Evolutionary conservation across 805 yeast genomes (phyloP), one percentile per base, ranked within the genome.

Genomic region (Yarrowia phangngaensis): DNA sequence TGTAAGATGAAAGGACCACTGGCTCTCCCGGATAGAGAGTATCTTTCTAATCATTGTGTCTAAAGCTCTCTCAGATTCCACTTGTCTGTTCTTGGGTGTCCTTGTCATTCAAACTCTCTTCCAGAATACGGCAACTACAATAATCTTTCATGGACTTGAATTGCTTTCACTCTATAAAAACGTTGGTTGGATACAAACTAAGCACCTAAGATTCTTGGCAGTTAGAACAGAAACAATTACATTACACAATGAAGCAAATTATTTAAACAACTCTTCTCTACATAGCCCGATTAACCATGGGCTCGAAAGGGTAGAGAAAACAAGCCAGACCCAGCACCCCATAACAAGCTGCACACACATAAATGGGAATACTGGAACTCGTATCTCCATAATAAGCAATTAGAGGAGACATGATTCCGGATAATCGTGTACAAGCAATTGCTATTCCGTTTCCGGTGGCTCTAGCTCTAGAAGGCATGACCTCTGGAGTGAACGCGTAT

Each of bases 401-500:
- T 32, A 73, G 64, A 19, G 76, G 74, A 6, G 76, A 73, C 57
- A 72, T 66, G n/a, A 71, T 69, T 6, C 75, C 75, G 46, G 71
- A 58, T 11, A 72, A 56, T 32, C 77, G 58, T 51, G 72, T 73
- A 74, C 53, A 67, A 6, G 77, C 76, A n/a, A 82, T 70, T 7
- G 80, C 75, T 13, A 79, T 55, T 3, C 82, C 81, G 32, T 74
- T 73, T 35, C 81, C 84, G 1, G 84, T 79, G 12, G 80, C 79
- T 60, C 77, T 64, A 14, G 71, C 69, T 45, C 66, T 61, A 0
- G 76, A 64, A 29, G 80, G 80, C 61, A 80, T 71, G 17, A 76
- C 74, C 58, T 80, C 83, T 0, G 84, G 85, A 3, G 84, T 78
- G 58, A 77, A 79, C 4, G 84, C 84, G 57, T 78, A 80, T 15